Base-by-base conservation (phyloP, 192 early-diverging fungal species). In the Coemansia reversa region DNA sequence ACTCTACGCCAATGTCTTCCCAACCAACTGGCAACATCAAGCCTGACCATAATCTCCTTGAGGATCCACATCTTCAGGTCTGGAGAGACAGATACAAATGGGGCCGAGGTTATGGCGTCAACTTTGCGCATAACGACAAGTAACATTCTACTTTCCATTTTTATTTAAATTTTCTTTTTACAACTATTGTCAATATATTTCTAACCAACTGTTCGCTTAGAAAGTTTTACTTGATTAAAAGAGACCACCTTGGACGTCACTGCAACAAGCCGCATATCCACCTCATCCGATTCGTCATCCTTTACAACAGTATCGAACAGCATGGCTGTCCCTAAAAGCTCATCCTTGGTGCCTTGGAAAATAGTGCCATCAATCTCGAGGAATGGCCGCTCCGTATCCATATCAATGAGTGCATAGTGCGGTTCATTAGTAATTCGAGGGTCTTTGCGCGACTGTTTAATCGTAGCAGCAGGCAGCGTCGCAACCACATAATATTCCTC, bases 1-100 rank as follows among this genome's bases (percentile, higher is more conserved):
- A 42, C 50, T 66, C 71, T 4, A 35, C 35, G 22, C 63, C 70
- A 8, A 32, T 27, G 33, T 5, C 52, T 9, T n/a, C 55, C 3
- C 27, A 53, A 18, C 33, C 47, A 6, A 23, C 35, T 23, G 45
- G 14, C 60, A 24, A 54, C 42, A 51, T 52, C 39, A 62, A 70
- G 45, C 71, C 77, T 12, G 77, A 79, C 32, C 60, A 74, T 58
- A 67, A 32, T 16, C 50, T 79, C 29, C 71, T 79, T 5, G 77
- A 68, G 28, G 77, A 79, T 5, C 77, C 77, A 7, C 57, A 74
- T 5, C 62, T 79, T 11, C 77, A 79, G 68, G 68, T 71, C 35
- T 79, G 77, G 77, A 51, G 77, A 23, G 68, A 74, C 63, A 47
- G 77, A 9, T 79, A 79, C 65, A 79, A 74, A 59, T 79, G 77